Base-by-base conservation (phyloP, 2,329 filamentous ascomycete species). In the Fusarium ambrosium region DNA sequence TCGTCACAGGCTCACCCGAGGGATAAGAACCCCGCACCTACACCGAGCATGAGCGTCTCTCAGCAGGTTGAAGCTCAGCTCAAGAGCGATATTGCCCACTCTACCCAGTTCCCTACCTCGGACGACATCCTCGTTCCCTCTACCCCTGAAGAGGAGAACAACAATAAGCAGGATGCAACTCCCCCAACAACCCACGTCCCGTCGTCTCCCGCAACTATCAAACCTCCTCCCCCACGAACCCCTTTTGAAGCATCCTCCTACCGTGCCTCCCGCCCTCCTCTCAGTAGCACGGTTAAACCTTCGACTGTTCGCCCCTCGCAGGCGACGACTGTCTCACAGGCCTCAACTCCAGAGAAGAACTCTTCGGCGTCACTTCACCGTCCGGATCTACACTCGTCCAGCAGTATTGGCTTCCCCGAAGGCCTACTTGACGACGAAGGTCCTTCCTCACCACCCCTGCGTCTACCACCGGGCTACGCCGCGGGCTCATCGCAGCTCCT, bases 1-100 rank as follows among this genome's bases (percentile, higher is more conserved):
- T 77, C 77, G 6, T 77, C 77, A 7, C 70, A 69, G 24, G 66
- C 69, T 48, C 53, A 48, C 3, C 58, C 73, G 1, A 43, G 29
- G 22, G 60, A 66, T 18, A 63, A 66, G 22, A 66, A 65, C n/a
- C 75, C 75, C 10, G 58, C 73, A 13, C 78, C 79, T 11, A 75
- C 76, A 1, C 71, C 74, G 29, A 80, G 77, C 70, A 74, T 79
- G 66, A 86, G 86, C 4, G 80, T 87, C 18, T 89, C 88, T 2
- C 87, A 90, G 69, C 85, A 90, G 73, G 78, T 89, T n/a, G 85
- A 84, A 29, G 85, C 86, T 9, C 89, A 90, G 70, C 80, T 90
- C 24, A 82, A 83, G 37, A 86, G 84, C 73, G 88, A 90, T 24
- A 81, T 82, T 10, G 81, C 81, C 39, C 81, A 83, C 59, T 85